Base-by-base conservation (phyloP, 108 stramenopile genomes). In the Parmales sp. region DNA sequence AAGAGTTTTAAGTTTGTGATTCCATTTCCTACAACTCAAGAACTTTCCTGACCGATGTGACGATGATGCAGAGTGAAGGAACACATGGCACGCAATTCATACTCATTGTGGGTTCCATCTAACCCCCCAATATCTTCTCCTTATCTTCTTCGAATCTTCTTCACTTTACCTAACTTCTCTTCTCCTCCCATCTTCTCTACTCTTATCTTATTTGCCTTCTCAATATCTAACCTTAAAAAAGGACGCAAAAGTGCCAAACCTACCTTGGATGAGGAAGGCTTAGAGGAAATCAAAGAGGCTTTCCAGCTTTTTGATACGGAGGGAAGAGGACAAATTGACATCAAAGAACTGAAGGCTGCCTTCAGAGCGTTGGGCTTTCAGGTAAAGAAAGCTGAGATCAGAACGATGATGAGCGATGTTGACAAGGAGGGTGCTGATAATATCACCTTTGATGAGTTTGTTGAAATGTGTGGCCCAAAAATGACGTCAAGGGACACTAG, bases 401-500 rank as follows among this genome's bases (percentile, higher is more conserved):
- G 71, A 37, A 46, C 19, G 51, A 43, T 77, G 39, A 39, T 73
- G 43, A 41, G 39, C 9, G 68, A 69, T 41, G 72, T 73, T 0
- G 76, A 72, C 64, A 73, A 73, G 51, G 71, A 72, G 22, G 80
- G 77, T 3, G 39, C 74, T 23, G 85, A 81, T 37, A 49, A 39
- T 79, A 82, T 49, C 82, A 86, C 23, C 36, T 69, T 69, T 64
- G 68, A 77, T 20, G 70, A 77, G 39, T 77, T 77, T 39, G 25
- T 73, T 13, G 76, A 77, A 5, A 72, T 77, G 72, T 71, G 45
- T 1, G 50, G 66, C 20, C 76, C 76, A 22, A 73, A 70, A 45
- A 69, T 77, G 76, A 31, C 34, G 37, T 34, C 11, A 1, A 50
- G 76, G 4, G 76, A 77, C 64, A 36, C 71, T 6, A 54, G 76